A percentile compares a stretch with the other conserved stretches of the same genome.
phyloP scores from a whole-genome alignment of 371 early-diverging fungal species.

The Apophysomyces sp. region DNA sequence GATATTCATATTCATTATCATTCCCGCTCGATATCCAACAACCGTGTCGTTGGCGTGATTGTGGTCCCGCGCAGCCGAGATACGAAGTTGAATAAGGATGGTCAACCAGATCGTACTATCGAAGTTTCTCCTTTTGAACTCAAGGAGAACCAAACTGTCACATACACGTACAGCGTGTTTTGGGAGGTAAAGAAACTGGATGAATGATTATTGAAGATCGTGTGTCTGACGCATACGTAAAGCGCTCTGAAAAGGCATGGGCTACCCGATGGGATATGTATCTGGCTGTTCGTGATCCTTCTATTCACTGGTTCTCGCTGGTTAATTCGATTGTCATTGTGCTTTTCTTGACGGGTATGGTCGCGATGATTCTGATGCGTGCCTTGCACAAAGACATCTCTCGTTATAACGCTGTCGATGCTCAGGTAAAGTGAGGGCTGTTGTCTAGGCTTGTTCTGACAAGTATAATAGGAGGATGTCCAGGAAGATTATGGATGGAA shows the following conservation, averaged over 20 bases:
- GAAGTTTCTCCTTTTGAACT: slow-evolving; percentile 46
- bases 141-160: slow-evolving; percentile 51
- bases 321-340: slow-evolving; percentile 89
- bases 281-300: slow-evolving; percentile 79
- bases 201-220: background rate
- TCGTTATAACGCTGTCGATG: slow-evolving; percentile 71
- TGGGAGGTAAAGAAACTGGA: slow-evolving; percentile 66
- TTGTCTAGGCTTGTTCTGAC: background rate
- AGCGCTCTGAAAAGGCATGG: slow-evolving; percentile 75
- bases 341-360: slow-evolving; percentile 86
- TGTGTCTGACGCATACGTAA: background rate
- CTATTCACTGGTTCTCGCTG: slow-evolving; percentile 80
- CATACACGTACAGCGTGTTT: slow-evolving; percentile 81
- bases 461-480: slow-evolving; percentile 65
- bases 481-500: slow-evolving; percentile 94
- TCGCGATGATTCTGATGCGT: slow-evolving; percentile 82
- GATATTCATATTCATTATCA: slow-evolving; percentile 81
- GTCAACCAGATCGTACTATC: slow-evolving; percentile 36
- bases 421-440: slow-evolving; percentile 44
- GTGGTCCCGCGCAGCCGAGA: slow-evolving; percentile 63
- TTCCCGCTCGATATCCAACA: slow-evolving; percentile 41
- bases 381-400: slow-evolving; percentile 87
- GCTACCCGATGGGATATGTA: slow-evolving; percentile 96
- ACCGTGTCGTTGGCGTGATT: slow-evolving; percentile 83
- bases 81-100: slow-evolving; percentile 39